Base-by-base conservation (phyloP, 306 rosid species). In the Spatholobus suberectus region DNA sequence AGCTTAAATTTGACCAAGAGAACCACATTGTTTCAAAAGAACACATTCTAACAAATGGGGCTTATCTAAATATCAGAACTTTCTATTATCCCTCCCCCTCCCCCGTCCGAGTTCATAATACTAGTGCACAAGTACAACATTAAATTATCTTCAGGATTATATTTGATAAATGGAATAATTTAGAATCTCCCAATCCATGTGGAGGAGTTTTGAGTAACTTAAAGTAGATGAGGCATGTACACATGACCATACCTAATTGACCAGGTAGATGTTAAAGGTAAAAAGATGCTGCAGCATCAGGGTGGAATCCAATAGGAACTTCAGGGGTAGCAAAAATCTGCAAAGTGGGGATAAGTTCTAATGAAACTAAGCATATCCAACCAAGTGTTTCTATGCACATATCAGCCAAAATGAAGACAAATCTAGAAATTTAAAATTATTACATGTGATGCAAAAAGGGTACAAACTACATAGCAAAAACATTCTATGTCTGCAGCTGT, bases 221-320 rank as follows among this genome's bases (percentile, higher is more conserved):
- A 37, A 47, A 78, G 54, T 54, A 44, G 74, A 83, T 54, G 24
- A 76, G 49, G 47, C 24, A 29, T 26, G 13, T 62, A 74, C 21
- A 12, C 41, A 23, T 29, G 51, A 85, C 47, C 79, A 75, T 91
- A 93, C 97, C 99, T 81, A 96, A 54, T 79, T 86, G 94, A 85
- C 99, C 98, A 18, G 98, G 96, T 47, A 96, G 82, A 86, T 82
- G 99, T 70, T 98, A 88, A 86, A 96, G 99, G 86, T 91, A 91
- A 86, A 92, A 96, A 65, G 99, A 96, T 61, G 98, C 96, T 67
- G 91, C 97, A 61, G 98, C 99, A 89, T 96, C 98, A 55, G 98
- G 97, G 84, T 96, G 98, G 87, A 93, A 96, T 85, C 99, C 99
- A 78, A 96, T 96, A 41, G 85, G 83, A 84, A 97, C 91, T 90